Evolutionary conservation across 2,329 filamentous ascomycete genomes (phyloP).

Genomic region (Claviceps monticola): DNA sequence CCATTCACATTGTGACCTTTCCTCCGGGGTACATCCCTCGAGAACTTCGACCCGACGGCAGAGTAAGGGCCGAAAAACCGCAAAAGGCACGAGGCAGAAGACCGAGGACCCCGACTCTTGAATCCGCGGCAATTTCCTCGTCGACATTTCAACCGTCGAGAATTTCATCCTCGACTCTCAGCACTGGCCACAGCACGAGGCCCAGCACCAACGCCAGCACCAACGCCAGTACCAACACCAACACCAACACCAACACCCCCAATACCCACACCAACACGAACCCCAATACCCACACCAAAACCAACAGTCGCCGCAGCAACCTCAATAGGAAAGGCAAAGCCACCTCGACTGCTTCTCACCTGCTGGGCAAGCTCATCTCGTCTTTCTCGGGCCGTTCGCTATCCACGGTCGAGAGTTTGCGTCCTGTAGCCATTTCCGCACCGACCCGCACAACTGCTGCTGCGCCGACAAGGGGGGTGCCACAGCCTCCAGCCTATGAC

Average conservation of each 20-base stretch:
- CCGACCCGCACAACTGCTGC: background rate
- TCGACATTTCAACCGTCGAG: background rate
- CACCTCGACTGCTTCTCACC: conserved; percentile 2
- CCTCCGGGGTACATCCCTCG: conserved; percentile 30
- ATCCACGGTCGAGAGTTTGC: background rate
- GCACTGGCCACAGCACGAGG: background rate
- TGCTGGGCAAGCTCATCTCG: conserved; percentile 7
- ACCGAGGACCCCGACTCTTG: conserved; percentile 2
- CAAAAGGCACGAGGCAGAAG: conserved; percentile 1
- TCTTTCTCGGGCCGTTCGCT: conserved; percentile 5
- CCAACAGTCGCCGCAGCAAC: conserved; percentile 19
- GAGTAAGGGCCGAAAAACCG: background rate
- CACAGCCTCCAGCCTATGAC: conserved; percentile 17
- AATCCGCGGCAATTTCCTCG: background rate
- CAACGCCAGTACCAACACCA: conserved; percentile 27
- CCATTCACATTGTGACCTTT: conserved; percentile 29
- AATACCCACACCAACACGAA: conserved; percentile 19
- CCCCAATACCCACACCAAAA: conserved; percentile 27
- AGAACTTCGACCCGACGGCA: conserved; percentile 22
- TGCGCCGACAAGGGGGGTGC: conserved; percentile 8
- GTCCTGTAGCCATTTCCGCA: background rate
- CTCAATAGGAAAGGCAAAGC: conserved; percentile 12
- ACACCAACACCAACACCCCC: conserved; percentile 27
- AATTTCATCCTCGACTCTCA: background rate
- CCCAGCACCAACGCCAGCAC: conserved; percentile 7